Percentiles rank a stretch among this genome's conserved stretches.
phyloP scores from a whole-genome alignment of 164 flowering plant species.

The Macadamia integrifolia region DNA sequence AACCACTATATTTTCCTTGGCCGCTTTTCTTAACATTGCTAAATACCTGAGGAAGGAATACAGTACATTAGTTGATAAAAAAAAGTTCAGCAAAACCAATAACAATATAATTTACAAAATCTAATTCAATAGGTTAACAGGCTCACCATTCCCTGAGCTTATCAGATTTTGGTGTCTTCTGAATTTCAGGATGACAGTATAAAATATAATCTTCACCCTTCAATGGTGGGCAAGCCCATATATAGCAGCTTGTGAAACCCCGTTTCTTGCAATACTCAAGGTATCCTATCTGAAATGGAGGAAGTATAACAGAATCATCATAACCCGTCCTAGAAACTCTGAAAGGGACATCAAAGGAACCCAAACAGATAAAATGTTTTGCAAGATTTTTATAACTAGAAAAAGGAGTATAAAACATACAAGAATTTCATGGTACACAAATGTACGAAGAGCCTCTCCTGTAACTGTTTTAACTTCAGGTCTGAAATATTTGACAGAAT shows the following conservation, averaged over 20 bases:
- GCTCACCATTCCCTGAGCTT: slow-evolving; percentile 45
- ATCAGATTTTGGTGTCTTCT: slow-evolving; percentile 44
- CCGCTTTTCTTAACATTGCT: slow-evolving; percentile 48
- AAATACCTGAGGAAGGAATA: slow-evolving; percentile 37
- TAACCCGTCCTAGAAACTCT: background rate
- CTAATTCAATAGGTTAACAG: slow-evolving; percentile 6
- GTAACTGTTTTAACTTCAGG: slow-evolving; percentile 32
- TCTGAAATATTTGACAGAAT: slow-evolving; percentile 61
- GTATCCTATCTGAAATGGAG: slow-evolving; percentile 41
- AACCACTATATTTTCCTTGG: slow-evolving; percentile 37
- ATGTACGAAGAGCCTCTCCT: slow-evolving; percentile 58
- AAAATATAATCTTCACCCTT: slow-evolving; percentile 63
- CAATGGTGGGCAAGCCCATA: slow-evolving; percentile 66
- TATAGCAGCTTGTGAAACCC: slow-evolving; percentile 52
- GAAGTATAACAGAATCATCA: background rate
- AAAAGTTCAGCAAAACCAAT: background rate
- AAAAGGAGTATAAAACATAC: slow-evolving; percentile 18
- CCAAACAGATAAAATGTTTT: no score
- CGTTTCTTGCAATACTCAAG: slow-evolving; percentile 63
- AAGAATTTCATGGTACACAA: slow-evolving; percentile 61
- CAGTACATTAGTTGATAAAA: background rate
- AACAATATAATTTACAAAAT: background rate
- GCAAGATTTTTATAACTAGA: background rate
- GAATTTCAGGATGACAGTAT: slow-evolving; percentile 49
- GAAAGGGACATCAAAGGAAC: background rate